Percentiles rank a stretch among this genome's conserved stretches.
Conservation (phyloP, 2,329 filamentous ascomycete species). For the Pseudogymnoascus sp. region DNA sequence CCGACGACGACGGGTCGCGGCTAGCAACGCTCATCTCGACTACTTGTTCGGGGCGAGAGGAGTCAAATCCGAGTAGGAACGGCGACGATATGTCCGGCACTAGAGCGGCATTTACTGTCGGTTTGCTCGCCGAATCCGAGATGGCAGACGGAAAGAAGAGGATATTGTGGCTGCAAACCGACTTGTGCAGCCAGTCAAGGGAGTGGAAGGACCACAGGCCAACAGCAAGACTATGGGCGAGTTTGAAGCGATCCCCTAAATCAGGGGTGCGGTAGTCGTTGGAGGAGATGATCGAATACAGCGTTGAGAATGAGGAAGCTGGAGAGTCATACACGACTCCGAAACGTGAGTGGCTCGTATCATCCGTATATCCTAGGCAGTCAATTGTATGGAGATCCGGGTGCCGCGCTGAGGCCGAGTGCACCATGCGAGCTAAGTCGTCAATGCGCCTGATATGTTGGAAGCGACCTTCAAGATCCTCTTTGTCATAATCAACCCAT, state of each 20-base stretch:
- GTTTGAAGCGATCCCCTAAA: slow-evolving; percentile 37
- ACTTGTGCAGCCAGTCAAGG: slow-evolving; percentile 47
- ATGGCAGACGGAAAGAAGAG: slow-evolving; percentile 39
- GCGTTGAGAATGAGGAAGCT: slow-evolving; percentile 32
- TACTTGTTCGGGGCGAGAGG: slow-evolving; percentile 33
- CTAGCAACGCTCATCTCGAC: slow-evolving; percentile 35
- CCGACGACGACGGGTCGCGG: slow-evolving; percentile 32
- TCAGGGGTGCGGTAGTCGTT: slow-evolving; percentile 39
- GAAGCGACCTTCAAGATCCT: slow-evolving; percentile 36
- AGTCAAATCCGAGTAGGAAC: slow-evolving; percentile 37
- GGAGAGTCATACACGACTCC: slow-evolving; percentile 39
- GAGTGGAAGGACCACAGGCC: slow-evolving; percentile 46
- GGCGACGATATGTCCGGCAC: slow-evolving; percentile 36
- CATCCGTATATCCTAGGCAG: slow-evolving; percentile 43
- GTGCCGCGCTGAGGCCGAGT: slow-evolving; percentile 38
- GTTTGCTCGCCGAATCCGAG: slow-evolving; percentile 22
- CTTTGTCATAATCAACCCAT: slow-evolving; percentile 39
- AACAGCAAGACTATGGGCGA: slow-evolving; percentile 38
- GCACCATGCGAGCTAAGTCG: slow-evolving; percentile 42
- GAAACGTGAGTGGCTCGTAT: slow-evolving; percentile 34
- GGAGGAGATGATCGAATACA: slow-evolving; percentile 35
- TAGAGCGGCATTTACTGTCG: slow-evolving; percentile 25
- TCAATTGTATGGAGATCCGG: slow-evolving; percentile 43
- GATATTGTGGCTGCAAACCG: slow-evolving; percentile 34
- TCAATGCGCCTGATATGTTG: slow-evolving; percentile 40